Conservation (phyloP, 2,329 filamentous ascomycete species). For the Knufia fluminis region DNA sequence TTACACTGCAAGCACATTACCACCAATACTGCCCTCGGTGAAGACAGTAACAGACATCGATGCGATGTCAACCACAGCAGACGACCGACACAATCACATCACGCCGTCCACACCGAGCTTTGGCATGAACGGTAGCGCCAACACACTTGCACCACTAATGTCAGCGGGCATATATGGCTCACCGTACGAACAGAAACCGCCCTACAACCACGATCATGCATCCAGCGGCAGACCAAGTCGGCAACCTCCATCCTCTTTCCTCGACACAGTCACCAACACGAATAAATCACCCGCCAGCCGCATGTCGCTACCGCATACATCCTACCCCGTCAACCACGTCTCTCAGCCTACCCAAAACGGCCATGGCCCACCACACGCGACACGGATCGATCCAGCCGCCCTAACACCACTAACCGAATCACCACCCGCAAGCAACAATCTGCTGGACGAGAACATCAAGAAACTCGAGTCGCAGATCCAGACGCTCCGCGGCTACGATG, state of each 20-base stretch:
- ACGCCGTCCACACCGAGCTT: constrained; percentile 2
- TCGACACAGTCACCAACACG: constrained; percentile 7
- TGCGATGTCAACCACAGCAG: not conserved
- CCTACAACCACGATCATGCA: constrained; percentile 2
- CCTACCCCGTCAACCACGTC: not conserved
- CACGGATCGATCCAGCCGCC: not conserved
- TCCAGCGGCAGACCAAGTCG: not conserved
- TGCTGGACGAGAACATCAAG: constrained; percentile 18
- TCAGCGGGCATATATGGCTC: not conserved
- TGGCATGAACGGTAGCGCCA: constrained; percentile 11
- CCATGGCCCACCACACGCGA: not conserved
- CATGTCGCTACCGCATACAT: constrained; percentile 11
- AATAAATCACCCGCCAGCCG: constrained; percentile 13
- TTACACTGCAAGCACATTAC: constrained; percentile 10
- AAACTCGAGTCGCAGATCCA: constrained; percentile 17
- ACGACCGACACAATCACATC: not conserved
- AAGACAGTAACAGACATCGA: constrained; percentile 18
- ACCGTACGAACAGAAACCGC: constrained; percentile 4
- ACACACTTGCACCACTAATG: constrained; percentile 19
- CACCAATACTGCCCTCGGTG: constrained; percentile 17
- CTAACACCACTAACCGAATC: not conserved
- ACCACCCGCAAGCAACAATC: not conserved
- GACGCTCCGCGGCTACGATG: constrained; percentile 20
- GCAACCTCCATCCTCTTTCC: constrained; percentile 1
- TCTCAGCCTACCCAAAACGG: not conserved